These are phyloP conservation scores for Chalciporus sphaerocephalus DNA, from an alignment of 768 basidiomycete species.

Conservation along the genomic window DNA sequence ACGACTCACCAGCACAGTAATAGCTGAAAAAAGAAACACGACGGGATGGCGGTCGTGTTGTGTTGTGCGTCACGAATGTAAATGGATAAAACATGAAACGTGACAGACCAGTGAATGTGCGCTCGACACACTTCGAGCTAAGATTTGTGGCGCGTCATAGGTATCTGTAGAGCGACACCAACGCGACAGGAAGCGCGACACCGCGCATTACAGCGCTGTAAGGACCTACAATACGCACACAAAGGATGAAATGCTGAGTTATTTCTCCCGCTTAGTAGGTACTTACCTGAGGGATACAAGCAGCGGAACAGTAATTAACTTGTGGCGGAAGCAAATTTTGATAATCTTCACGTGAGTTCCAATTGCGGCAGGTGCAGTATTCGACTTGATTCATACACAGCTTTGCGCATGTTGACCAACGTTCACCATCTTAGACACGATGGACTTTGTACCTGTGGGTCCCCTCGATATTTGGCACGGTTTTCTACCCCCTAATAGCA, in stretches of 20 bases:
- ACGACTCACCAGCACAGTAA: background rate
- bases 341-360: background rate
- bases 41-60: background rate
- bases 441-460: constrained; percentile 32
- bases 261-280: background rate
- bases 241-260: background rate
- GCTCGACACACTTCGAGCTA: constrained; percentile 9
- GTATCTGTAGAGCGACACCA: background rate
- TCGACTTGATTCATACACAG: constrained; percentile 13
- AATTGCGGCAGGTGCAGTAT: constrained; percentile 21
- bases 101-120: constrained; percentile 3
- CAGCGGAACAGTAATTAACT: background rate
- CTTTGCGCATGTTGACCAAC: constrained; percentile 19
- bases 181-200: constrained; percentile 11
- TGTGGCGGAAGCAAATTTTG: background rate
- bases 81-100: constrained; percentile 5
- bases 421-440: constrained; percentile 4
- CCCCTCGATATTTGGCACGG: constrained; percentile 7
- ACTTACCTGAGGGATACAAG: background rate
- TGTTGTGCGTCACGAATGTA: constrained; percentile 2
- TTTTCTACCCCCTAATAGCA: constrained; percentile 1
- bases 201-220: background rate
- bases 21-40: background rate
- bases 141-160: constrained; percentile 22
- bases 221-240: constrained; percentile 4